Evolutionary conservation across 192 early-diverging fungal genomes (phyloP), one percentile per base, ranked within the genome.

Genomic region (Thoreauomyces humboldtii): DNA sequence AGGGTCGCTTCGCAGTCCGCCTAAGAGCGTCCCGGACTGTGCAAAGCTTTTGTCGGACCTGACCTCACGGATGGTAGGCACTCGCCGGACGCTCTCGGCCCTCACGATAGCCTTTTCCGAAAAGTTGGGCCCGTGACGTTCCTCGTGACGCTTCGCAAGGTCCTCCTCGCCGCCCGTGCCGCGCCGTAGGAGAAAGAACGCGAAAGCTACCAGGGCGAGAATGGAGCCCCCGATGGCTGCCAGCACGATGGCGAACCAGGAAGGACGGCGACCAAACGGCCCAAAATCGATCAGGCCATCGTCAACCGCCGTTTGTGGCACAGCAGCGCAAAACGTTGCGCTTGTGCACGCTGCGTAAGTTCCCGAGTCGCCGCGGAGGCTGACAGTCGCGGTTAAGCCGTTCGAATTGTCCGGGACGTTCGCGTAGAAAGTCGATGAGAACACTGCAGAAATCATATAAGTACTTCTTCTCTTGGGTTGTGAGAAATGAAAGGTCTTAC

Each of bases 241-340:
- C 0, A 66, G 32, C 1, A 66, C 54, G 35, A 66, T 33, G n/a
- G 64, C 64, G 43, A 66, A 66, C 64, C 64, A 66, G 31, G 43
- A 42, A 15, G 64, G 64, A 15, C 37, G 51, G 1, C 54, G 64
- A 1, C 64, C 64, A n/a, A 66, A 57, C 15, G 53, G 64, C 22
- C 64, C 64, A 31, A 57, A 66, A 31, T 66, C 48, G n/a, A 57
- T n/a, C 51, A 32, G 11, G 15, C 29, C 64, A 22, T 41, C 43
- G 9, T 24, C 27, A 27, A 19, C 14, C 17, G 19, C 19, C 21
- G 14, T 31, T 19, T 32, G 7, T 14, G 59, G 43, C 4, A 47
- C 43, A 0, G 59, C 59, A 22, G 41, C 42, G 22, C 59, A 61
- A 25, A 28, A n/a, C 7, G 41, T 34, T 15, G 24, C 4, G 15